Evolutionary conservation across 257 asterid genomes (phyloP), one percentile per base, ranked within the genome.

Genomic region (Knoxia roxburghii): DNA sequence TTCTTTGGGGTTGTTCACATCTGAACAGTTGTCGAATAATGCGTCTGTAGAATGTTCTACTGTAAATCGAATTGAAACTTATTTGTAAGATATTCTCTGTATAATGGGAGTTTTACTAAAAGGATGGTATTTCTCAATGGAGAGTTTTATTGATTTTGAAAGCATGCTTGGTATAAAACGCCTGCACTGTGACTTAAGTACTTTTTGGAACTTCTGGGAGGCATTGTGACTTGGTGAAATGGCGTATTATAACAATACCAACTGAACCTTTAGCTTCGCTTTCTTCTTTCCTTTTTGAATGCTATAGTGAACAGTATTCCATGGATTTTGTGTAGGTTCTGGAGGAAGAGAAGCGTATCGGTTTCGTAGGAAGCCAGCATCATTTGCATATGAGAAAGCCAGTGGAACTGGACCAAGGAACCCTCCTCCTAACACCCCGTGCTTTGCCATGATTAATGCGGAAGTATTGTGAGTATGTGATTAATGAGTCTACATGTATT

Each of bases 381-480:
- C 99, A 1, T 90, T 89, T 69, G 87, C 94, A 0, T 83, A 74
- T 43, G 99, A 93, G 75, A 86, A 82, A 82, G 94, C 91, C 13
- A 76, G 70, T 37, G 96, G 95, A 45, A 78, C 81, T 33, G 96
- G 99, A 88, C 89, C 97, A 72, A 76, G 89, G 86, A 86, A 82
- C 92, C 91, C 97, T 72, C 95, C 84, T 82, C 97, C 96, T 83
- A n/a, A n/a, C n/a, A n/a, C n/a, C n/a, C n/a, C n/a, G n/a, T n/a
- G n/a, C n/a, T n/a, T n/a, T n/a, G n/a, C n/a, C n/a, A n/a, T n/a
- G n/a, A n/a, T n/a, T n/a, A n/a, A n/a, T n/a, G n/a, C n/a, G n/a
- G n/a, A n/a, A n/a, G n/a, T n/a, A n/a, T n/a, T n/a, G n/a, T n/a
- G n/a, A n/a, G n/a, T n/a, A n/a, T n/a, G n/a, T n/a, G n/a, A n/a